These are phyloP conservation scores for Apophysomyces elegans DNA, from an alignment of 371 early-diverging fungal genomes.

Conservation along the genomic window DNA sequence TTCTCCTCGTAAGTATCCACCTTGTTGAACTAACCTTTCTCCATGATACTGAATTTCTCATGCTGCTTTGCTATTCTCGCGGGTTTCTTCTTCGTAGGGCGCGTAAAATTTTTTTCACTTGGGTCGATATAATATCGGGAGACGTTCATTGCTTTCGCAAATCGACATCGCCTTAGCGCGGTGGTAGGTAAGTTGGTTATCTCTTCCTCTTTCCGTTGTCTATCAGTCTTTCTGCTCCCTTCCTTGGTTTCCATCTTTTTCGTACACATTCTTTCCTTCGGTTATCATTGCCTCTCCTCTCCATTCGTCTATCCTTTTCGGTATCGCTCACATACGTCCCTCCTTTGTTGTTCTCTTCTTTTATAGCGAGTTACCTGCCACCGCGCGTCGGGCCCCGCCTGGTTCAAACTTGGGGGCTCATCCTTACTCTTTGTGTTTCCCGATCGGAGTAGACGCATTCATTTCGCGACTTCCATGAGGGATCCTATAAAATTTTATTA, in stretches of 20 bases:
- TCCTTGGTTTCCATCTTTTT: too few relatives aligned
- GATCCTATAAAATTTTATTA: constrained; percentile 5
- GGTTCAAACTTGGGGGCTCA: neutral
- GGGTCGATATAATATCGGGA: neutral
- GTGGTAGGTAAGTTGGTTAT: constrained; percentile 30
- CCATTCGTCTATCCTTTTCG: too few relatives aligned
- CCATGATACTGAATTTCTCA: too few relatives aligned
- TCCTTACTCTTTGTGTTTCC: neutral
- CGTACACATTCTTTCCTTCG: too few relatives aligned
- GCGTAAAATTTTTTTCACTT: neutral
- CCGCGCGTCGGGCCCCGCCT: constrained; percentile 16
- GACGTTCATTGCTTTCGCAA: neutral
- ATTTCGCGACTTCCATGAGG: constrained; percentile 5
- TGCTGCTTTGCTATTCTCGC: too few relatives aligned
- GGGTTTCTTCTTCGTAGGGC: too few relatives aligned
- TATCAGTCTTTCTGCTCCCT: too few relatives aligned
- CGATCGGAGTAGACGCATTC: constrained; percentile 6
- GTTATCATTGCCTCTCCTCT: neutral
- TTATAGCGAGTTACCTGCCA: constrained; percentile 40
- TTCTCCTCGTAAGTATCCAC: too few relatives aligned
- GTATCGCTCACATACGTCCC: neutral
- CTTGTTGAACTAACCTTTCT: too few relatives aligned
- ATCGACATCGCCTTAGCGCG: constrained; percentile 9
- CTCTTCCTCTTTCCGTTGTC: neutral
- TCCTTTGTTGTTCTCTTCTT: neutral